Evolutionary conservation across 1,139 yeast species (phyloP).

Genomic region (Saccharomyces hybrid): DNA sequence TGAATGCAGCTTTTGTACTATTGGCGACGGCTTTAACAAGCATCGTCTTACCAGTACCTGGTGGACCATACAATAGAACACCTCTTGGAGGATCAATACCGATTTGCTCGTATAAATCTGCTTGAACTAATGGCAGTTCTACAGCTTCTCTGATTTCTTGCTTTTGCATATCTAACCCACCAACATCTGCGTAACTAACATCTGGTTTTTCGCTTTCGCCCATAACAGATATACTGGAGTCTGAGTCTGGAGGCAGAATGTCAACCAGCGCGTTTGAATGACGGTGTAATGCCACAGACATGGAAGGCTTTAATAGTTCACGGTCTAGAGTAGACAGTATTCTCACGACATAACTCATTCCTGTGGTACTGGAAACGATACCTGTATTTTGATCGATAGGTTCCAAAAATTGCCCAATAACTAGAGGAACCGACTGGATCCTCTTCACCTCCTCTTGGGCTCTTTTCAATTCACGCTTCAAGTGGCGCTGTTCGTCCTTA

Average conservation of each 20-base stretch:
- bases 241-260: conserved; percentile 97
- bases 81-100: conserved; percentile 99
- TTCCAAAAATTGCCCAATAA: conserved; percentile 95
- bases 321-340: conserved; percentile 90
- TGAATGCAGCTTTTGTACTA: conserved; percentile 88
- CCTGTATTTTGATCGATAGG: conserved; percentile 96
- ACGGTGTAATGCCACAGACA: conserved; percentile 95
- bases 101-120: conserved; percentile 90
- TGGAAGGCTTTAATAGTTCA: conserved; percentile 87
- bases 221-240: conserved; percentile 88
- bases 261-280: conserved; percentile 97
- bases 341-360: conserved; percentile 92
- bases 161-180: conserved; percentile 98
- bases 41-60: conserved; percentile 99
- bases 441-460: conserved; percentile 98
- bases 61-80: conserved; percentile 93
- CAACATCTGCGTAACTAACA: conserved; percentile 78
- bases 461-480: conserved; percentile 85
- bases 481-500: conserved; percentile 94
- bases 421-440: conserved; percentile 94
- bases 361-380: conserved; percentile 94
- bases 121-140: conserved; percentile 91
- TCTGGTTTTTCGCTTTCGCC: conserved; percentile 93
- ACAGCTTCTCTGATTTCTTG: conserved; percentile 98
- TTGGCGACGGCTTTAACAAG: conserved; percentile 98